phyloP scores from a whole-genome alignment of 2,329 filamentous ascomycete species.

The Alternaria solani region DNA sequence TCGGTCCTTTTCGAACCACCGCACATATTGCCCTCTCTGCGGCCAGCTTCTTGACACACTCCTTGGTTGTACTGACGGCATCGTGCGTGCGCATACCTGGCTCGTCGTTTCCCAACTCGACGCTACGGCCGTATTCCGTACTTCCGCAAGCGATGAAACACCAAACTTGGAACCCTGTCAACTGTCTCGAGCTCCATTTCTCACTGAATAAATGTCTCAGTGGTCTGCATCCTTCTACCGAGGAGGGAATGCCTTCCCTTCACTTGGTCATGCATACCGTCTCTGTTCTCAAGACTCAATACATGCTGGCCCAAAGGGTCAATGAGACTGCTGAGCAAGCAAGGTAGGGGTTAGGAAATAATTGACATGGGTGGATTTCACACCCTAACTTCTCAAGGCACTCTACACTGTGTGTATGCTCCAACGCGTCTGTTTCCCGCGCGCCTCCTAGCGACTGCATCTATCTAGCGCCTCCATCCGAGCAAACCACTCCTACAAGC shows the following conservation, averaged over 20 bases:
- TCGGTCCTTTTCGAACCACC: conserved; percentile 21
- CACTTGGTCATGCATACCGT: not conserved
- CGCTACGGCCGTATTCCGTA: conserved; percentile 1
- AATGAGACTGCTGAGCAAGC: too few species aligned
- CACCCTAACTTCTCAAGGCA: too few species aligned
- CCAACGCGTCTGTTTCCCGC: too few species aligned
- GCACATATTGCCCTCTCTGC: conserved; percentile 1
- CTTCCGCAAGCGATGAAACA: conserved; percentile 11
- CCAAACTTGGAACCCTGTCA: conserved; percentile 7
- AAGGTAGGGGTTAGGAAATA: too few species aligned
- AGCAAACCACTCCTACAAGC: too few species aligned
- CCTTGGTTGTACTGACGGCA: not conserved
- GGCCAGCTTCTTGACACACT: not conserved
- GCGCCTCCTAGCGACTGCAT: too few species aligned
- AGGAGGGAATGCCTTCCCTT: too few species aligned
- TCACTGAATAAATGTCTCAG: not conserved
- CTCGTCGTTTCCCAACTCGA: not conserved
- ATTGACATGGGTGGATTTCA: too few species aligned
- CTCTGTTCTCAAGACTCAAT: too few species aligned
- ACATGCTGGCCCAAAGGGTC: too few species aligned
- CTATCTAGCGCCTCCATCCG: too few species aligned
- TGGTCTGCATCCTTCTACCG: not conserved
- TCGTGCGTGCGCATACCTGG: not conserved
- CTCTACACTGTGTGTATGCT: too few species aligned
- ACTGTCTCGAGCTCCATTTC: not conserved